A percentile compares a stretch with the other conserved stretches of the same genome.
These are phyloP conservation scores for Lepidium aucheri DNA, from an alignment of 345 rosid genomes.

Conservation along the genomic window DNA sequence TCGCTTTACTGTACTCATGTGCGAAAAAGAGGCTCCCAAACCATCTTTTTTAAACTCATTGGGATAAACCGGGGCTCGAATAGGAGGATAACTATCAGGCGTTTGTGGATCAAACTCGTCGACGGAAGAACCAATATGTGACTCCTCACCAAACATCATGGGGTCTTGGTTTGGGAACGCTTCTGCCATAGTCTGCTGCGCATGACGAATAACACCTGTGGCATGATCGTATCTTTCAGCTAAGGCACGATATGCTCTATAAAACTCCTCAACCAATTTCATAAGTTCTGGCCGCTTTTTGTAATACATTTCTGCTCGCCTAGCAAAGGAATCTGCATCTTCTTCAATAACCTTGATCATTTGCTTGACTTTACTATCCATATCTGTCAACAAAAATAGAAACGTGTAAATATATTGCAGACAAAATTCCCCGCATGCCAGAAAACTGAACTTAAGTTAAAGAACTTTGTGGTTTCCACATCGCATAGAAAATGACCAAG, in stretches of 20 bases:
- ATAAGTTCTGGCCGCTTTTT: conserved; percentile 95
- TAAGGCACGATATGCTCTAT: conserved; percentile 92
- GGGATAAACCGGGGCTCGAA: conserved; percentile 43
- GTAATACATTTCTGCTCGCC: conserved; percentile 99
- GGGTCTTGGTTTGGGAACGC: conserved; percentile 93
- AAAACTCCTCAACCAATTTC: conserved; percentile 98
- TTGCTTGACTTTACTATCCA: conserved; percentile 89
- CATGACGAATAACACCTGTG: conserved; percentile 84
- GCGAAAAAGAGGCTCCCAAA: conserved; percentile 43
- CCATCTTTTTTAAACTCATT: conserved; percentile 57
- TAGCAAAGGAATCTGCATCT: conserved; percentile 98
- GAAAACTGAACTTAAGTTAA: neutral
- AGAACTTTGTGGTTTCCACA: neutral
- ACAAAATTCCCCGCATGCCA: neutral
- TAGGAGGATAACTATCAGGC: conserved; percentile 52
- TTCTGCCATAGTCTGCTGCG: conserved; percentile 87
- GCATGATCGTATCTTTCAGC: conserved; percentile 99
- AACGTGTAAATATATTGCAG: neutral
- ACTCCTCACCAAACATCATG: conserved; percentile 54
- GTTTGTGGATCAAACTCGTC: conserved; percentile 61
- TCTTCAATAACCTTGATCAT: conserved; percentile 98
- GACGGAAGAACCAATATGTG: conserved; percentile 30
- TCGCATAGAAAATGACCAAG: neutral
- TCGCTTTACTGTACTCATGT: conserved; percentile 38
- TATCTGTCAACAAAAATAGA: conserved; percentile 42